Conservation (phyloP, 768 basidiomycete genomes). For the Podaxis sp. region DNA sequence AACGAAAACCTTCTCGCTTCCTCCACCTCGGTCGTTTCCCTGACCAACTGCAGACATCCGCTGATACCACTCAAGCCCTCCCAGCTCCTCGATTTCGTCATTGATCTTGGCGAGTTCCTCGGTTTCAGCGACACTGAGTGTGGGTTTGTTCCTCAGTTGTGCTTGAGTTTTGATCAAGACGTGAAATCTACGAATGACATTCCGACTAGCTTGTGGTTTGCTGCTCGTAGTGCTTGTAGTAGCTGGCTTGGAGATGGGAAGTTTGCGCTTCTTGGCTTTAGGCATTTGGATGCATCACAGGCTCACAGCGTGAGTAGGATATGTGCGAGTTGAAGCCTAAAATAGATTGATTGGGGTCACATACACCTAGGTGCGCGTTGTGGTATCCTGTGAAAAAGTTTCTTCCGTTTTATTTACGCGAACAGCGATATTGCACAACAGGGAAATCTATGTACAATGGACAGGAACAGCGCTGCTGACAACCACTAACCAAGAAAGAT, state of each 20-base stretch:
- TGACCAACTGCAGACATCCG: conserved; percentile 83
- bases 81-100: conserved; percentile 62
- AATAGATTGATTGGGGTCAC: background rate
- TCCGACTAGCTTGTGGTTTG: conserved; percentile 62
- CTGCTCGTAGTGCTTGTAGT: conserved; percentile 36
- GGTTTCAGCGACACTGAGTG: conserved; percentile 22
- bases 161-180: conserved; percentile 70
- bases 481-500: background rate
- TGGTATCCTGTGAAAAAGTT: background rate
- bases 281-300: conserved; percentile 31
- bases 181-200: conserved; percentile 79
- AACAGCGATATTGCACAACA: conserved; percentile 8
- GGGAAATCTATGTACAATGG: conserved; percentile 4
- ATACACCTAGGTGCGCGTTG: background rate
- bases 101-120: conserved; percentile 53
- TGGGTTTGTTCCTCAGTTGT: conserved; percentile 41
- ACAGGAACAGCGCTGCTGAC: background rate
- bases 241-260: conserved; percentile 27
- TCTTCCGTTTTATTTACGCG: background rate
- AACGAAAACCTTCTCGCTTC: conserved; percentile 80
- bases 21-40: conserved; percentile 79
- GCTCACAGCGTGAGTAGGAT: background rate
- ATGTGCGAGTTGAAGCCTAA: background rate
- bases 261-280: conserved; percentile 36
- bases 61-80: conserved; percentile 82